Base-by-base conservation (phyloP, 2,329 filamentous ascomycete species). In the Meredithiella fracta region DNA sequence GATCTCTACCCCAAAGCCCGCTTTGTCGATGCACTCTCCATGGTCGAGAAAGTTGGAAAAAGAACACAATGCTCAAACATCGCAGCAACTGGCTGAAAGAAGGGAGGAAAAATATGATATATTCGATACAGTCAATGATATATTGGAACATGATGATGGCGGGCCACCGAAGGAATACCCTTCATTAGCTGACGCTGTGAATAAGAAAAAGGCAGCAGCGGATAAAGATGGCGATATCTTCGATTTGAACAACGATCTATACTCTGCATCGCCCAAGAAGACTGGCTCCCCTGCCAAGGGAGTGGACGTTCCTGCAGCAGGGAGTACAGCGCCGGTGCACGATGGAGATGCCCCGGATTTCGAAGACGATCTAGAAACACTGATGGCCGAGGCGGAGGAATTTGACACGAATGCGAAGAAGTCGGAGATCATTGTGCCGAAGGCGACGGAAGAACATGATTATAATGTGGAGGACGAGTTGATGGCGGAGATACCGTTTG, bases 1-100 rank as follows among this genome's bases (percentile, higher is more conserved):
- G 89, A 96, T 64, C 74, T 98, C 11, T 98, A 90, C 64, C 92
- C 92, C 11, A 89, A 94, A 64, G 92, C 91, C 3, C 91, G 89
- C 64, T 98, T 98, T 64, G 78, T 86, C 51, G 92, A 98, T 64
- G 92, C 86, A 2, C 72, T 97, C 5, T 72, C 76, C 40, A 95
- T 97, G 73, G 86, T 97, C 1, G 92, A 98, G 67, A 96, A 94
- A 69, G 75, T 88, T 0, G 92, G 92, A 1, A 96, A 68, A 87
- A 84, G 63, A 90, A 86, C 65, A 74, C 76, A 14, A 76, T 97
- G 66, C 79, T 86, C 60, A 76, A 79, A 31, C 84, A 83, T 69
- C 77, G 91, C 59, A 79, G 79, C 65, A 81, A 85, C 60, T 94
- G 88, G 85, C 91, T 97, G 61, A 79, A 91, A 57, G 86, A 94